A percentile compares a stretch with the other conserved stretches of the same genome.
phyloP scores from a whole-genome alignment of 768 basidiomycete species.

The Lenzites betulinus region DNA sequence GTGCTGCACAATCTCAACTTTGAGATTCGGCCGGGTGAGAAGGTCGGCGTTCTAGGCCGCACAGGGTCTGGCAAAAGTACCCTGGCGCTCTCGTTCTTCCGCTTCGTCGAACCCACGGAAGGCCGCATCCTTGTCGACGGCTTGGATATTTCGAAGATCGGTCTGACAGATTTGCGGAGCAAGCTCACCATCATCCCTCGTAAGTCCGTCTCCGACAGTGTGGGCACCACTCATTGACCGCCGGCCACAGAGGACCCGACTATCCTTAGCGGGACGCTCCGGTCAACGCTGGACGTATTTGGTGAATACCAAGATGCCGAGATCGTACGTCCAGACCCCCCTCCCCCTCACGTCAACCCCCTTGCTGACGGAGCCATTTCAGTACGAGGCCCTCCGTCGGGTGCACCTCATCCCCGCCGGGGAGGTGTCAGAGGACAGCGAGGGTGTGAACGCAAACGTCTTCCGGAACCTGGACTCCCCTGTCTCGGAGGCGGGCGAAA shows the following conservation, averaged over 20 bases:
- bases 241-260: constrained; percentile 76
- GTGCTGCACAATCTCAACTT: constrained; percentile 83
- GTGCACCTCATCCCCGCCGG: constrained; percentile 74
- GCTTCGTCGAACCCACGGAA: constrained; percentile 83
- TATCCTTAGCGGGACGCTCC: constrained; percentile 79
- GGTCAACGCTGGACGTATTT: constrained; percentile 84
- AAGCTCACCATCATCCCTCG: constrained; percentile 77
- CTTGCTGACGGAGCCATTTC: constrained; percentile 4
- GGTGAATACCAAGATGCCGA: constrained; percentile 83
- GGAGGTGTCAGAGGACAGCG: constrained; percentile 48
- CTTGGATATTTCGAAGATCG: constrained; percentile 77
- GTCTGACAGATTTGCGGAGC: constrained; percentile 79
- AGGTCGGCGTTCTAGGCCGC: constrained; percentile 75
- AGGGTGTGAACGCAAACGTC: constrained; percentile 67
- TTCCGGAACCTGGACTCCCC: constrained; percentile 74
- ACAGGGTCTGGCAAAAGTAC: constrained; percentile 77
- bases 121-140: constrained; percentile 77
- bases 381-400: constrained; percentile 84
- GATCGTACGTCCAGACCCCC: constrained; percentile 53
- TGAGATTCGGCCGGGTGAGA: constrained; percentile 71
- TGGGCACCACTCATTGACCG: neutral
- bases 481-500: constrained; percentile 86
- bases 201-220: constrained; percentile 35
- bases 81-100: constrained; percentile 82
- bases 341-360: neutral